phyloP scores from a whole-genome alignment of 2,329 filamentous ascomycete species.

The Ascocoryne sarcoides region DNA sequence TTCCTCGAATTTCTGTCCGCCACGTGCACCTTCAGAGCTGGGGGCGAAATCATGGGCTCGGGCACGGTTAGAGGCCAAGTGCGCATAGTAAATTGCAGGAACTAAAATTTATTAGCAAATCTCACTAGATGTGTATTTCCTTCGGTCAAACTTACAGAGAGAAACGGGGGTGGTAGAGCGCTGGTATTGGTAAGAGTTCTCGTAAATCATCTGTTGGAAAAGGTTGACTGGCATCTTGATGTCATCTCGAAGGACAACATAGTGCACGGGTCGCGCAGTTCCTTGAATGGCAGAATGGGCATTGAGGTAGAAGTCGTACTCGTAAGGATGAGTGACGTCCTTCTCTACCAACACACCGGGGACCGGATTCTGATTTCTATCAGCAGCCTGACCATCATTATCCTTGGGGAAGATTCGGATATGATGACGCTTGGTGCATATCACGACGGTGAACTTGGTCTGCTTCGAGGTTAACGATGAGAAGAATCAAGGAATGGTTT shows the following conservation, averaged over 20 bases:
- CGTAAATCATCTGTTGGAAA: slow-evolving; percentile 83
- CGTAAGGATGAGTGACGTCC: slow-evolving; percentile 76
- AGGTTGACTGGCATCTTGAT: slow-evolving; percentile 55
- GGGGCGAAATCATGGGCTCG: slow-evolving; percentile 58
- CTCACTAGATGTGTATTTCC: slow-evolving; percentile 3
- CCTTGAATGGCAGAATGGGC: slow-evolving; percentile 81
- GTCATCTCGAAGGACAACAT: slow-evolving; percentile 83
- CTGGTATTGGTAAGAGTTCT: slow-evolving; percentile 89
- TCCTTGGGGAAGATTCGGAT: slow-evolving; percentile 79
- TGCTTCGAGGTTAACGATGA: slow-evolving; percentile 8
- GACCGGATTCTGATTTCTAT: slow-evolving; percentile 72
- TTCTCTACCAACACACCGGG: slow-evolving; percentile 82
- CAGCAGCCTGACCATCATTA: slow-evolving; percentile 40
- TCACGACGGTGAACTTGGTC: slow-evolving; percentile 68
- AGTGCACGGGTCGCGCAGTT: slow-evolving; percentile 85
- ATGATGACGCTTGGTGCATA: slow-evolving; percentile 91
- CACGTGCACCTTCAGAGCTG: slow-evolving; percentile 36
- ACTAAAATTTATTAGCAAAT: slow-evolving; percentile 23
- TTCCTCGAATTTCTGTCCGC: slow-evolving; percentile 35
- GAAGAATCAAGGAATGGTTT: not conserved
- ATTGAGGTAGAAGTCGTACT: slow-evolving; percentile 39
- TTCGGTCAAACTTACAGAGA: slow-evolving; percentile 28
- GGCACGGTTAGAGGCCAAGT: slow-evolving; percentile 75
- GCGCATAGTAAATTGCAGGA: slow-evolving; percentile 92
- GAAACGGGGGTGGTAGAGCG: slow-evolving; percentile 91